Conservation (phyloP, 192 early-diverging fungal species). For the Gorgonomyces haynaldii region DNA sequence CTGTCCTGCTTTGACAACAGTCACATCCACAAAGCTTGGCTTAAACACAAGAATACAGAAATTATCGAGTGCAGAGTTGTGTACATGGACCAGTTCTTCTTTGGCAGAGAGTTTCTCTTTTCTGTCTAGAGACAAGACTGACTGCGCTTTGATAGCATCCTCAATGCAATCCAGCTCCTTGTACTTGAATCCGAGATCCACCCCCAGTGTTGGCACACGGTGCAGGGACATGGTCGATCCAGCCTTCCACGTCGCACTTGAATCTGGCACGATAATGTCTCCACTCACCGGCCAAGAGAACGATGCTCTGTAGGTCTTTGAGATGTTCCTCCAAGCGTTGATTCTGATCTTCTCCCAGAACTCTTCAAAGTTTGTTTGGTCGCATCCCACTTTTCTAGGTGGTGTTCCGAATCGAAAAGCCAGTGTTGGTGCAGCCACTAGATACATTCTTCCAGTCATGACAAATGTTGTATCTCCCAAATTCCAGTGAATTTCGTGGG, state of each 20-base stretch:
- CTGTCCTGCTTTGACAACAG: neutral
- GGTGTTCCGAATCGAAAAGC: neutral
- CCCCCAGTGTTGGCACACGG: neutral
- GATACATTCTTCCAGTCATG: neutral
- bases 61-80: neutral
- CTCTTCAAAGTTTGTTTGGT: neutral
- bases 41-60: constrained; percentile 2
- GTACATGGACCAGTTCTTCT: constrained; percentile 1
- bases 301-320: neutral
- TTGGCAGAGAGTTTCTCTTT: neutral
- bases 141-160: neutral
- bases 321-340: neutral
- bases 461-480: neutral
- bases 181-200: constrained; percentile 1
- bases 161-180: neutral
- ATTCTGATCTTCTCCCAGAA: neutral
- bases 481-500: neutral
- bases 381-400: neutral
- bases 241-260: neutral
- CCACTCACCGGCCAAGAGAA: constrained; percentile 3
- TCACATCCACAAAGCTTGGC: neutral
- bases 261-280: neutral
- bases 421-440: neutral
- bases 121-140: neutral
- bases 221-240: neutral